Base-by-base conservation (phyloP, 495 filamentous ascomycete species). In the Aspergillus wentii region DNA sequence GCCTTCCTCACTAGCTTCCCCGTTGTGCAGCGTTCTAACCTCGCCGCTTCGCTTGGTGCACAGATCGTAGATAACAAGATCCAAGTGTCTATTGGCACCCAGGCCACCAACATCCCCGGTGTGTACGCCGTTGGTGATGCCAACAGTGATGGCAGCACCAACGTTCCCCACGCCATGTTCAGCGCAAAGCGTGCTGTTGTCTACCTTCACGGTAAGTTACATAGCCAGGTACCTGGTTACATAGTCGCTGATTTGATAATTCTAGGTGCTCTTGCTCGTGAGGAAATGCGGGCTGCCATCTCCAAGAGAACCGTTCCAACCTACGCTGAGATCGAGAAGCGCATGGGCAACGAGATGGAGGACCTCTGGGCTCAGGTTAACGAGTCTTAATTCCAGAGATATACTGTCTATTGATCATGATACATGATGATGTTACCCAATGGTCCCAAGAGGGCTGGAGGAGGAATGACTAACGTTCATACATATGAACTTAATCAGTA, bases 161-260 rank as follows among this genome's bases (percentile, higher is more conserved):
- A 79, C 38, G 75, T 80, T 13, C 75, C 76, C 0, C 77, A 80
- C 40, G 77, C 76, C 1, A 68, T 80, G 57, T 80, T 62, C 44
- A 71, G 59, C 18, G 75, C 71, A 1, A 80, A 79, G 64, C 52
- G 71, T 28, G 67, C 75, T 6, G 73, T 69, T 4, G 76, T 79
- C 13, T 77, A 55, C 34, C 30, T 74, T 16, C 76, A 80, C 51
- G 71, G 74, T 78, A 46, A 52, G 70, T 57, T 29, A 4, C 7
- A 27, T n/a, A n/a, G n/a, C n/a, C n/a, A n/a, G n/a, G n/a, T n/a
- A n/a, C 8, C 17, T 2, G 19, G 14, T n/a, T 36, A 7, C 17
- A 17, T 19, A 3, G 2, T 9, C 2, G 14, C 8, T 41, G n/a
- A 23, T 20, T 19, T 5, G 29, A 8, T 4, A 8, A 18, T 33